A percentile compares a stretch with the other conserved stretches of the same genome.
Evolutionary conservation across 306 rosid species (phyloP).

Genomic region (Arachis hypogaea): DNA sequence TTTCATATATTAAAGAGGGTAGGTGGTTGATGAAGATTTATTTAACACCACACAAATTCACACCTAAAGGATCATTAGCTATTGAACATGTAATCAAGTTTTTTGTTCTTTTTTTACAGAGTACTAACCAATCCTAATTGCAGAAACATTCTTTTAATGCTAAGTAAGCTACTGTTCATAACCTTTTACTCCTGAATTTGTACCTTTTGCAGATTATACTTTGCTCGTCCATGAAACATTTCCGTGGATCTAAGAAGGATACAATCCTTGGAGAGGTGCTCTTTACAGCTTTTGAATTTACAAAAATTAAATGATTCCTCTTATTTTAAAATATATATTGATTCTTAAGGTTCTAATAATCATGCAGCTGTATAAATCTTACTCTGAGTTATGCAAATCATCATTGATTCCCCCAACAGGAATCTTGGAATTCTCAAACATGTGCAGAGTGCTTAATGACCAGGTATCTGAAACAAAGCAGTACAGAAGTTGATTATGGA

Average conservation of each 20-base stretch:
- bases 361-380: conserved; percentile 81
- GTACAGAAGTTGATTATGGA: background rate
- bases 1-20: background rate
- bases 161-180: background rate
- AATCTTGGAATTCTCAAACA: conserved; percentile 69
- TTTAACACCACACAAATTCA: background rate
- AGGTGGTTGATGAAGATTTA: background rate
- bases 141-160: background rate
- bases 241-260: conserved; percentile 79
- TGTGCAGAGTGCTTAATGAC: conserved; percentile 82
- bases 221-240: conserved; percentile 78
- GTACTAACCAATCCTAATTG: background rate
- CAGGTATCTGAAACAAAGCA: conserved; percentile 57
- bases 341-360: conserved; percentile 20
- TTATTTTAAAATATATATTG: conserved; percentile 12
- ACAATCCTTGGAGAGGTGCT: conserved; percentile 74
- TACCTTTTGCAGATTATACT: conserved; percentile 63
- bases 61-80: too few species aligned
- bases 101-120: background rate
- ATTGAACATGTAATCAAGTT: too few species aligned
- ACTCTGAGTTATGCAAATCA: conserved; percentile 66
- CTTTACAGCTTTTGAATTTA: conserved; percentile 18
- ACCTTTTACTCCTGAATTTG: conserved; percentile 21
- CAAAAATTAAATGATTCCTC: background rate
- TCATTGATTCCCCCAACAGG: conserved; percentile 70